Base-by-base conservation (phyloP, 805 yeast species). In the Isabelozyma gotoi region DNA sequence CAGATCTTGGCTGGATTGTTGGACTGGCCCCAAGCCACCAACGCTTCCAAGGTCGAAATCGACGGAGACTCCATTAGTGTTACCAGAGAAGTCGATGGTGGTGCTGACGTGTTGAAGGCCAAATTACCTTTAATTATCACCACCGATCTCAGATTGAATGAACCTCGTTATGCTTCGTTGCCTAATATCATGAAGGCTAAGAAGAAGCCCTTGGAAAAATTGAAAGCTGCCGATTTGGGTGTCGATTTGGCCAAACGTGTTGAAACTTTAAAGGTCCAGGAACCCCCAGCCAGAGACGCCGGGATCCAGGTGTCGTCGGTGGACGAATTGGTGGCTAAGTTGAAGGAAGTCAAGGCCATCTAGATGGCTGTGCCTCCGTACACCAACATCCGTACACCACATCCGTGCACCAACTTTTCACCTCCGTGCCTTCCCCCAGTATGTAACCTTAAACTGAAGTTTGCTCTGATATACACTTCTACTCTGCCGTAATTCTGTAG, bases 171-270 rank as follows among this genome's bases (percentile, higher is more conserved):
- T 59, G 96, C 96, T n/a, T 81, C 96, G 11, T 76, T 94, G 60
- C 97, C 97, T 47, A 94, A 92, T 65, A 80, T 91, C 73, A 94
- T 94, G 98, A 94, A 94, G 75, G 98, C 98, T 43, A 94, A 94
- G 76, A 91, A 91, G 81, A 91, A 89, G 76, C 96, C 96, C 3
- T 74, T 91, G 62, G 88, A 82, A 54, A 74, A 80, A 59, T 63
- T 80, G 65, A 67, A 77, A 71, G 64, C 70, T 14, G 66, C 83
- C 16, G 95, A 87, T 54, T 78, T 88, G 47, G 86, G 84, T n/a
- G 76, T 85, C 27, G 86, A 84, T 36, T 60, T 81, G 8, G 63
- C 78, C 24, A 77, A 79, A 31, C 80, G 92, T 56, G 67, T 91
- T 47, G 82, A 87, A 60, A 73, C 82, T 2, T 58, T 88, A 45